These are phyloP conservation scores for Penicillium brevicompactum DNA, from an alignment of 2,329 filamentous ascomycete genomes.

Conservation along the genomic window DNA sequence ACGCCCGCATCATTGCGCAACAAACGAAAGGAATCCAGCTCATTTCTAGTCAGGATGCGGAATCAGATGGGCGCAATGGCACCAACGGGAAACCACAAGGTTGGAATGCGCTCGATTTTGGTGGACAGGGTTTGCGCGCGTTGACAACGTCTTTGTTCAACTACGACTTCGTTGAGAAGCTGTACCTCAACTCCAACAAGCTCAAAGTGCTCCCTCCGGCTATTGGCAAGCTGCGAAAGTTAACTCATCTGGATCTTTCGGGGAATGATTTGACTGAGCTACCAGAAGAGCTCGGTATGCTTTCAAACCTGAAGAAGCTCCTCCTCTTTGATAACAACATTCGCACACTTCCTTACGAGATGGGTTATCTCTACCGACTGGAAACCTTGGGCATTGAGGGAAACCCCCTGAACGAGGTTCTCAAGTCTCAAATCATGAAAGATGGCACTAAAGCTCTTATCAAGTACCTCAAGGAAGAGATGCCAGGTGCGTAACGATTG, in stretches of 20 bases:
- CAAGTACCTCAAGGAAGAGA: constrained; percentile 77
- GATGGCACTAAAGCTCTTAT: constrained; percentile 85
- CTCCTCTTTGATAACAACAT: constrained; percentile 90
- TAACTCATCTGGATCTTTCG: constrained; percentile 84
- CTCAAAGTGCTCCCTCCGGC: constrained; percentile 75
- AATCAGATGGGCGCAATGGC: constrained; percentile 63
- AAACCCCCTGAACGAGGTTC: constrained; percentile 75
- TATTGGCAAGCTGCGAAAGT: constrained; percentile 78
- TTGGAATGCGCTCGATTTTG: constrained; percentile 92
- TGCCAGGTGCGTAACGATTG: constrained; percentile 67
- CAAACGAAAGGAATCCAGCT: constrained; percentile 50
- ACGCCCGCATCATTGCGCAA: constrained; percentile 54
- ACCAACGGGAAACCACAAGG: constrained; percentile 70
- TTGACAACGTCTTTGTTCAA: constrained; percentile 78
- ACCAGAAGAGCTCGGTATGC: constrained; percentile 93
- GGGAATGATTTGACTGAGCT: constrained; percentile 81
- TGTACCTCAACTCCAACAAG: constrained; percentile 94
- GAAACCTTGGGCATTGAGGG: constrained; percentile 91
- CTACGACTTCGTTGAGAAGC: constrained; percentile 85
- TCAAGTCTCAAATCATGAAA: constrained; percentile 82
- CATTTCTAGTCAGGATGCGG: constrained; percentile 50
- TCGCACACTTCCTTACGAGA: constrained; percentile 75
- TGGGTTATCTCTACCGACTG: constrained; percentile 85
- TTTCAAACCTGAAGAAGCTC: constrained; percentile 84
- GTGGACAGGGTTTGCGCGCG: constrained; percentile 89